Percentiles rank a stretch among this genome's conserved stretches.
These are phyloP conservation scores for Exophiala sp. DNA, from an alignment of 2,329 filamentous ascomycete genomes.

Conservation along the genomic window DNA sequence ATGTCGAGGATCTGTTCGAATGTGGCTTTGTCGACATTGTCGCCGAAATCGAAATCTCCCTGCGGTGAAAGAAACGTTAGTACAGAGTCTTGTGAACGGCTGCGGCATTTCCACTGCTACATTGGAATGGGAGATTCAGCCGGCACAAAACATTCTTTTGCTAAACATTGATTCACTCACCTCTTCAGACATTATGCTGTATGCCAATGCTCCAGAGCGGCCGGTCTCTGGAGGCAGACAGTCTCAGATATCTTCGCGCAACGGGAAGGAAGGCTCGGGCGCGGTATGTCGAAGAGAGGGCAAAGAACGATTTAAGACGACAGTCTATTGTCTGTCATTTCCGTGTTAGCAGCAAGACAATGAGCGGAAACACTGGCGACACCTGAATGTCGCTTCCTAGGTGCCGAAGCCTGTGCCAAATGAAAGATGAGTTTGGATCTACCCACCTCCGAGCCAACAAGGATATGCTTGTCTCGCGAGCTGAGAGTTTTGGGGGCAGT, in stretches of 20 bases:
- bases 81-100: no score
- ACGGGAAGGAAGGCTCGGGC: not conserved
- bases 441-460: not conserved
- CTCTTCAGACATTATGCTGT: constrained; percentile 15
- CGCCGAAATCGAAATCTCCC: constrained; percentile 55
- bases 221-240: not conserved
- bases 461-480: not conserved
- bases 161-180: constrained; percentile 9
- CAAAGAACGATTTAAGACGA: not conserved
- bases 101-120: no score
- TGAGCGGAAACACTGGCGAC: not conserved
- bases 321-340: constrained; percentile 5
- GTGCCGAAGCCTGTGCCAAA: not conserved
- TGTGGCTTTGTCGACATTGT: constrained; percentile 69
- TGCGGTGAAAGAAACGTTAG: constrained; percentile 2
- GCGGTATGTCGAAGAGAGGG: not conserved
- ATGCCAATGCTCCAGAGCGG: not conserved
- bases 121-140: no score
- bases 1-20: constrained; percentile 97
- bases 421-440: not conserved
- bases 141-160: no score
- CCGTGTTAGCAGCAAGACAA: constrained; percentile 11
- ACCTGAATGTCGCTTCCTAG: not conserved
- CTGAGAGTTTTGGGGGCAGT: not conserved
- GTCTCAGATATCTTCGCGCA: not conserved